A percentile compares a stretch with the other conserved stretches of the same genome.
These are phyloP conservation scores for Zea mays DNA, from an alignment of 176 grass and related monocot species.

Conservation along the genomic window Zm-B73-REFERENCE-NAM-5.0 NC_050096.1:200752501-200753000, in stretches of 20 bases:
- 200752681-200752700: not conserved
- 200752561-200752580: not conserved
- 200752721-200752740: conserved; percentile 26
- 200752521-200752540: conserved; percentile 16
- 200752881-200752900: conserved; percentile 19
- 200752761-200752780: not conserved
- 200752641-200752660: not conserved
- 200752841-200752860: conserved; percentile 31
- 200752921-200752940: not conserved
- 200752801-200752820: conserved; percentile 14
- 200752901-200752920: too few species aligned
- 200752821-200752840: conserved; percentile 19
- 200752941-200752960: not conserved
- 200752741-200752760: not conserved
- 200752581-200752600: not conserved
- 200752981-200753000: conserved; percentile 21
- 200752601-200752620: not conserved
- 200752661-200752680: not conserved
- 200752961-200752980: not conserved
- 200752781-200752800: not conserved
- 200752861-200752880: not conserved
- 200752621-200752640: not conserved
- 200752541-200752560: too few species aligned
- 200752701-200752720: not conserved
- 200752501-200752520: conserved; percentile 8